Evolutionary conservation across 176 grass and related monocot genomes (phyloP).

Genomic region (Aegilops sharonensis): DNA sequence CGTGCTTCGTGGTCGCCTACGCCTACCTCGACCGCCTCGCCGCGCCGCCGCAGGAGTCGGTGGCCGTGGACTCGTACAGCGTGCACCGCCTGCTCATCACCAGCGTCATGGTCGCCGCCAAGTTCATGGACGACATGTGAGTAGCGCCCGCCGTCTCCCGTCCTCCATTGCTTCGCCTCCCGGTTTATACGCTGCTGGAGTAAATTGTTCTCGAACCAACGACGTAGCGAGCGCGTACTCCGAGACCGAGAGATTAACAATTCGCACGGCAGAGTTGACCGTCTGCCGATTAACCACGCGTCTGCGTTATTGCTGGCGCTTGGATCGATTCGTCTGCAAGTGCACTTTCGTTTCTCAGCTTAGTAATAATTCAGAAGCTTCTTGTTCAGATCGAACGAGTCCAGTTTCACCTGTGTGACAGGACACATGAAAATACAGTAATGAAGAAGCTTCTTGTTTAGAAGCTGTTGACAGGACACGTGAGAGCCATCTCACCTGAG

Average conservation of each 20-base stretch:
- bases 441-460: not conserved
- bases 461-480: not conserved
- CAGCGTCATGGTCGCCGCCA: constrained; percentile 61
- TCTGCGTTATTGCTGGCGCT: no score
- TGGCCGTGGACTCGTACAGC: constrained; percentile 55
- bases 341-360: no score
- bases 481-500: no score
- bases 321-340: no score
- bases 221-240: no score
- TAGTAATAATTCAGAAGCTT: no score
- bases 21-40: constrained; percentile 76
- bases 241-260: no score
- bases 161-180: not conserved
- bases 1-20: constrained; percentile 74
- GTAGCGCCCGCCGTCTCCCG: not conserved
- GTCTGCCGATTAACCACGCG: not conserved
- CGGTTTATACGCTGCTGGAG: no score
- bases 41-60: not conserved
- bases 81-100: constrained; percentile 74
- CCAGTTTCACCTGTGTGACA: not conserved
- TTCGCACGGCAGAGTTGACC: not conserved
- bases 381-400: no score
- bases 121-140: constrained; percentile 77
- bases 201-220: no score
- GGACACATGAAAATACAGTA: not conserved